Evolutionary conservation across 1,284 basidiomycete genomes (phyloP), one percentile per base, ranked within the genome.

Genomic region (Xerocomus cyaneibrunnescens): DNA sequence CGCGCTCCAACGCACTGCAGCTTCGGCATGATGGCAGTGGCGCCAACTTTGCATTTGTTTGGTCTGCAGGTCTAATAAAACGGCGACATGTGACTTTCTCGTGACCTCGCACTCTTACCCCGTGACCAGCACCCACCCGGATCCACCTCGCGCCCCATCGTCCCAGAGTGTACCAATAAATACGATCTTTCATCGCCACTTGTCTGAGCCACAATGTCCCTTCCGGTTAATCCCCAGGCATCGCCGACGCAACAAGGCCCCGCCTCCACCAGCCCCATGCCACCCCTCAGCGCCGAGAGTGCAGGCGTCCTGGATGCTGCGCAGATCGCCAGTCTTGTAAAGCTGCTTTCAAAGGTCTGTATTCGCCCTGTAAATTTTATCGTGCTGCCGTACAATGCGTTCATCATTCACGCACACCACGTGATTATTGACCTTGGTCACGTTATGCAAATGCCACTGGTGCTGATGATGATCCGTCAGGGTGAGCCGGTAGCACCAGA

Each of bases 71-170:
- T 48, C 46, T 48, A 65, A 67, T 65, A 71, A 64, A 68, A 68
- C 38, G 8, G 52, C 62, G 54, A 56, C 66, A 67, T 67, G 66
- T 67, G 66, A 67, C 66, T 71, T 70, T 66, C 69, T 35, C 66
- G 66, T 67, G 66, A 67, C 66, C 51, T 68, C 28, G 42, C 64
- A 37, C 62, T 59, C 52, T 59, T 41, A 57, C 68, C 65, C 65
- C 68, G 69, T 71, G 66, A 71, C 67, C 67, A 66, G 56, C 57
- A 64, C 31, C 50, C 51, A 45, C 44, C 50, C 51, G 44, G 27
- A 38, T 49, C 54, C 48, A 46, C 48, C 52, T 48, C 51, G 40
- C 22, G 37, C 49, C 21, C 52, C 30, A 2, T 8, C 37, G 17
- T 14, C 16, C 5, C 5, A 32, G 31, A 3, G 31, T 14, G 13